Evolutionary conservation across 2,329 filamentous ascomycete species (phyloP).

Genomic region (Alternaria incomplexa): DNA sequence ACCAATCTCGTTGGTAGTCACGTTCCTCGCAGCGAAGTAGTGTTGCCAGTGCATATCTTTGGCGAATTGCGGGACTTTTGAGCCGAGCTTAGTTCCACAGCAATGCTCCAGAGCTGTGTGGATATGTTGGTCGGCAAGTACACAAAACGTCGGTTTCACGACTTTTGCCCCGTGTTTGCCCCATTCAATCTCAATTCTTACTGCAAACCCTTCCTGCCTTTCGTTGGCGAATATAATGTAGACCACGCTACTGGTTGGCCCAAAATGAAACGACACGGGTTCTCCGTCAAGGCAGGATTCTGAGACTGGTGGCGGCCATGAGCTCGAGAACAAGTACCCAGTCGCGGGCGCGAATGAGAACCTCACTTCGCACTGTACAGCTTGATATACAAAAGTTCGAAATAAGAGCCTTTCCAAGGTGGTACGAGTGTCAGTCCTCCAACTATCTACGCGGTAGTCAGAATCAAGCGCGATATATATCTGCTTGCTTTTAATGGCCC

Average conservation of each 20-base stretch:
- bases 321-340: not conserved
- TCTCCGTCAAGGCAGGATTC: too few relatives aligned
- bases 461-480: not conserved
- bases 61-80: not conserved
- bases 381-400: too few relatives aligned
- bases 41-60: not conserved
- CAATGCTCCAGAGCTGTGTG: not conserved
- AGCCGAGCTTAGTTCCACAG: not conserved
- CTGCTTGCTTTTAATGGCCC: not conserved
- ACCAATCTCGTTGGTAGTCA: not conserved
- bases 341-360: too few relatives aligned
- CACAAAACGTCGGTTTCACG: not conserved
- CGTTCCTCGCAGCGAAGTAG: accelerated
- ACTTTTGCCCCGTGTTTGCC: not conserved
- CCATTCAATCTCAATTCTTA: not conserved
- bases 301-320: too few relatives aligned
- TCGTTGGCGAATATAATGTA: not conserved
- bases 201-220: not conserved
- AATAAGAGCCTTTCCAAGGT: too few relatives aligned
- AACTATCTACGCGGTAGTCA: too few relatives aligned
- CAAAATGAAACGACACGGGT: too few relatives aligned
- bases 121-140: not conserved
- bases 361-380: too few relatives aligned
- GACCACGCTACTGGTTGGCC: too few relatives aligned
- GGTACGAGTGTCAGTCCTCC: too few relatives aligned